Evolutionary conservation across 2,329 filamentous ascomycete species (phyloP), one percentile per base, ranked within the genome.

Genomic region (Exophiala phaeomuriformis): DNA sequence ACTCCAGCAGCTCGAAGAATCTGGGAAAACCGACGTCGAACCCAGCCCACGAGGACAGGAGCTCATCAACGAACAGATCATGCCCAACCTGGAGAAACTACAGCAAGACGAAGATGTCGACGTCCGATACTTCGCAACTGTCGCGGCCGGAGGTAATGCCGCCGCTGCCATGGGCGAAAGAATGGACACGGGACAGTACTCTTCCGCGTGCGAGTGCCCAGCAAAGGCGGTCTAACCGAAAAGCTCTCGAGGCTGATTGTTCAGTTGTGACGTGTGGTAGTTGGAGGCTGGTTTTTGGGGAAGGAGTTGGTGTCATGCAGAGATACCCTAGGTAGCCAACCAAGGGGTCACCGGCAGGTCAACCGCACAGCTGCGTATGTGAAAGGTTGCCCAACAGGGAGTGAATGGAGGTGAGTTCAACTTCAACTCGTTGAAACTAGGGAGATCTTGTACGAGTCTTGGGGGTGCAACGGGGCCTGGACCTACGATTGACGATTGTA

Each of bases 101-200:
- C 90, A 96, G 77, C 87, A 91, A 74, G 93, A 98, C 69, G 88
- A 94, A 62, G 93, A 98, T 74, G 91, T 97, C 64, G 93, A 98
- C 74, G 93, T 98, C 66, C 84, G 93, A 71, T 98, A 91, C 77
- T 98, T 95, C 74, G 93, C 93, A 60, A 95, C 90, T 58, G 94
- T 88, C 60, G 91, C 93, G 46, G 85, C 86, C 57, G 61, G 62
- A 31, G 83, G 70, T 55, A 78, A 79, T 66, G 73, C 47, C 6
- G 39, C 36, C 33, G 52, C 49, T 70, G 57, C 79, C 19, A 19
- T 19, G 78, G 77, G 73, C 76, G 65, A 81, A 50, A 59, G 57
- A 50, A 63, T 63, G 61, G 61, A 63, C 46, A 63, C 60, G 33
- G 58, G 54, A 55, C 56, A 59, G 56, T 59, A 60, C 55, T 45